Evolutionary conservation across 192 early-diverging fungal genomes (phyloP), one percentile per base, ranked within the genome.

Genomic region (Backusella liffmaniae): DNA sequence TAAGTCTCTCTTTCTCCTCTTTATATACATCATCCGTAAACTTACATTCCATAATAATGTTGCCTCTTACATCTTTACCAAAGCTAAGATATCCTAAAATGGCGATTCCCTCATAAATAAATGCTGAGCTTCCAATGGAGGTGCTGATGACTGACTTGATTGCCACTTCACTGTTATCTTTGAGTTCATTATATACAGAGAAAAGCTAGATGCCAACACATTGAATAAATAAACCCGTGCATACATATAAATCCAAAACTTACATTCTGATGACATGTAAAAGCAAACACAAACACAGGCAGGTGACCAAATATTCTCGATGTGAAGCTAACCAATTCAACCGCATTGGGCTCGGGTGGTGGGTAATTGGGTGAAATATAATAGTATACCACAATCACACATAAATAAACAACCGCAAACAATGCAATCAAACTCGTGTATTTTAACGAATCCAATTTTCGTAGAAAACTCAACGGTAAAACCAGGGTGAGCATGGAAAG

Each of bases 241-340:
- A 44, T 44, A 13, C 1, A 4, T 44, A 13, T 16, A 44, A 21
- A 30, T 1, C 13, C 16, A 15, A 4, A n/a, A 74, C 86, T 83
- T 83, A 95, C 94, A 82, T 99, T 99, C 82, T 99, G 97, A 83
- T 99, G 97, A 79, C 98, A 99, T 26, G 98, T 99, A 75, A 98
- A 99, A n/a, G 96, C 96, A 90, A 99, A 99, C 30, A 99, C 94
- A 88, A 99, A 99, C 35, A 99, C 93, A 4, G 98, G 98, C 39
- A 98, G 77, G 21, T 88, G 88, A 23, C 90, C 86, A 84, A 95
- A 90, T 84, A 94, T 90, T 39, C 85, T 83, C 35, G 66, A 67
- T n/a, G 66, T 67, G 15, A 67, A 81, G 29, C 85, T 83, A 42
- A 94, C 78, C 15, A 87, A 29, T 49, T 88, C 85, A 67, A 93